Percentiles rank a stretch among this genome's conserved stretches.
Conservation (phyloP, 2,329 filamentous ascomycete species). For the Penicillium sp. region DNA sequence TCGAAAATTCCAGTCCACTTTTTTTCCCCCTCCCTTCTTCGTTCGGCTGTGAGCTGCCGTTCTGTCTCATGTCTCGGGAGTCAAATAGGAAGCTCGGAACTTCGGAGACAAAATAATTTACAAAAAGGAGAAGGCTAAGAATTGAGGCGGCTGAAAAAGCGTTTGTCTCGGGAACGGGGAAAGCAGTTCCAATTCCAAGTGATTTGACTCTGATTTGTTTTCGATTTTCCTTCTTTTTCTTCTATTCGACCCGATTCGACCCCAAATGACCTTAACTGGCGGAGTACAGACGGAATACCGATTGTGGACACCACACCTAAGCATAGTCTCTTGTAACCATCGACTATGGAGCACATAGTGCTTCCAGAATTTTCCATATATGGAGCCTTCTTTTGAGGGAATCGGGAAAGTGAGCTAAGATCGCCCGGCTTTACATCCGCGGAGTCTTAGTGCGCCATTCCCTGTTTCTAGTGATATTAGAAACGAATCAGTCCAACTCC, state of each 20-base stretch:
- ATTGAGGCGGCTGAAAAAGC: conserved; percentile 5
- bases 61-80: background rate
- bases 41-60: background rate
- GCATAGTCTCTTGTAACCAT: background rate
- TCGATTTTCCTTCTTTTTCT: background rate
- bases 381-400: background rate
- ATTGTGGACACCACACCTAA: conserved; percentile 1
- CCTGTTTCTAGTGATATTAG: conserved; percentile 1
- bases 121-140: conserved; percentile 1
- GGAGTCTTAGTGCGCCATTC: conserved; percentile 16
- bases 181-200: conserved; percentile 2
- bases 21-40: background rate
- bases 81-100: background rate
- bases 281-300: conserved; percentile 7
- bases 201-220: background rate
- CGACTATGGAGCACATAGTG: conserved; percentile 1
- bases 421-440: conserved; percentile 26
- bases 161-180: conserved; percentile 9
- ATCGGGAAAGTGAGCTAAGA: conserved; percentile 12
- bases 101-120: background rate
- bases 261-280: background rate
- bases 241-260: background rate
- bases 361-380: conserved; percentile 23
- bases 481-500: background rate
- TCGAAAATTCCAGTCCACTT: background rate